A percentile compares a stretch with the other conserved stretches of the same genome.
Evolutionary conservation across 2,329 filamentous ascomycete species (phyloP).

Genomic region (Eutypa lata): DNA sequence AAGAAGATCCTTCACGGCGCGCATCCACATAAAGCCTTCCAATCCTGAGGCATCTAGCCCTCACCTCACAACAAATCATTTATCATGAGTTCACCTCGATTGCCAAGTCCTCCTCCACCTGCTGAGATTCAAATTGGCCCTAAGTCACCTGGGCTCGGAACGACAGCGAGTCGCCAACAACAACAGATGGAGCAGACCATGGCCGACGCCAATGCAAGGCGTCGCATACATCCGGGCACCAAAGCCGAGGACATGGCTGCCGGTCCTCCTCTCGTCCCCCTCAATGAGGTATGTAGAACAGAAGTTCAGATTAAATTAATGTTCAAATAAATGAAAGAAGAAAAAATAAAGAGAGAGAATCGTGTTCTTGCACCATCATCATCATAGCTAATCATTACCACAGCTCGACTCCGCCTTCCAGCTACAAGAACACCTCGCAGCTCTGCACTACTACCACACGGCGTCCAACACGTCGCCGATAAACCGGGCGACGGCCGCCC

Average conservation of each 20-base stretch:
- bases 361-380: too few species aligned
- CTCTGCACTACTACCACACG: slow-evolving; percentile 81
- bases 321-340: too few species aligned
- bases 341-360: too few species aligned
- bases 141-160: slow-evolving; percentile 58
- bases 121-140: slow-evolving; percentile 90
- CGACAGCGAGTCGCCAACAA: slow-evolving; percentile 50
- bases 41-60: not conserved
- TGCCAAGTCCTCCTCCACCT: slow-evolving; percentile 91
- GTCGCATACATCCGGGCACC: slow-evolving; percentile 89
- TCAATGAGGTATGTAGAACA: slow-evolving; percentile 67
- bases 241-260: slow-evolving; percentile 90
- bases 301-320: too few species aligned
- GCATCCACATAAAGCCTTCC: not conserved
- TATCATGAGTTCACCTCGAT: slow-evolving; percentile 70
- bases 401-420: slow-evolving; percentile 97
- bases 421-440: slow-evolving; percentile 93
- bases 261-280: slow-evolving; percentile 81
- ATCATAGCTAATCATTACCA: too few species aligned
- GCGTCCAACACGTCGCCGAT: slow-evolving; percentile 66
- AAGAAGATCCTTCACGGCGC: too few species aligned
- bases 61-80: not conserved
- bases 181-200: slow-evolving; percentile 61
- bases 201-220: slow-evolving; percentile 70
- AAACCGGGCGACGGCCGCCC: slow-evolving; percentile 68